Conservation (phyloP, 192 early-diverging fungal genomes). For the Neocallimastix lanati region DNA sequence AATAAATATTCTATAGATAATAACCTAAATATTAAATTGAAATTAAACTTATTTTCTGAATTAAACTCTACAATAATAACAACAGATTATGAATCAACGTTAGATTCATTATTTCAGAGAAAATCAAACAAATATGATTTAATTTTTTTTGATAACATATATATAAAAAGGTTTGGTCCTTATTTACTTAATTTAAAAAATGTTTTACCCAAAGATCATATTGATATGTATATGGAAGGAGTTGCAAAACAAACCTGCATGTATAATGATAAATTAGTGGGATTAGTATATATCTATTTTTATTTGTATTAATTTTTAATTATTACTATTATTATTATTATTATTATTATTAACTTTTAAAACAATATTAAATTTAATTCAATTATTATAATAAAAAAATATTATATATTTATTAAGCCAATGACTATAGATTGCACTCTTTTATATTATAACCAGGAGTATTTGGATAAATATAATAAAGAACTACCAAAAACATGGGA, state of each 20-base stretch:
- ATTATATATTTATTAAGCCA: not conserved
- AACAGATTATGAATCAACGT: not conserved
- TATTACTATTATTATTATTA: too few species aligned
- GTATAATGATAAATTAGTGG: not conserved
- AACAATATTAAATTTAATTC: too few species aligned
- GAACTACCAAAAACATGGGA: not conserved
- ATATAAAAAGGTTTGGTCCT: not conserved
- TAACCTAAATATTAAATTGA: not conserved
- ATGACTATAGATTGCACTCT: not conserved
- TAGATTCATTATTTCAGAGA: not conserved
- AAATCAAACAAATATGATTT: not conserved
- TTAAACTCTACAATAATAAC: not conserved
- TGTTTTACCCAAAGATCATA: not conserved
- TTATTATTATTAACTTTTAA: too few species aligned
- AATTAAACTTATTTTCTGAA: not conserved
- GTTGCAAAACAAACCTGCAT: not conserved
- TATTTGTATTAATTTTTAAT: too few species aligned
- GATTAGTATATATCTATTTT: not conserved
- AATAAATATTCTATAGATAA: not conserved
- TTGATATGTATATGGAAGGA: not conserved
- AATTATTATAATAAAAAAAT: too few species aligned
- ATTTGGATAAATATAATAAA: not conserved
- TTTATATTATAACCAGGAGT: not conserved
- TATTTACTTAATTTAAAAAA: not conserved
- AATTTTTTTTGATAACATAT: not conserved